Conservation (phyloP, 1,284 basidiomycete genomes). For the Phenoliferia sp. region DNA sequence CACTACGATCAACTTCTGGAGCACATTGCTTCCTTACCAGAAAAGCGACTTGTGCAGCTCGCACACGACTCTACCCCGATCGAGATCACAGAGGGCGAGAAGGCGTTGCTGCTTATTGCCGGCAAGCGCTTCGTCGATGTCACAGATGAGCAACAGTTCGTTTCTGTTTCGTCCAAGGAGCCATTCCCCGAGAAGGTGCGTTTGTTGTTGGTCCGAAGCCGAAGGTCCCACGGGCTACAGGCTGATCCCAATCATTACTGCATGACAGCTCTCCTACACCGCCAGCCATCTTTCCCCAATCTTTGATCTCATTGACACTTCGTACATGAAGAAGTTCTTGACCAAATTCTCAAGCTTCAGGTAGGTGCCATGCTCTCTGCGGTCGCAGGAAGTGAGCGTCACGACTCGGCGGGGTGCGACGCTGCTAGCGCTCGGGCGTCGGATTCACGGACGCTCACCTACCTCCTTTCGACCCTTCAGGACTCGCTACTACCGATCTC, state of each 20-base stretch:
- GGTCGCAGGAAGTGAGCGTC: too few relatives aligned
- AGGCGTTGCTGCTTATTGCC: conserved; percentile 33
- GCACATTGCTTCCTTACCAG: conserved; percentile 30
- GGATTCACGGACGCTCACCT: background rate
- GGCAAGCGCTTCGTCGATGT: conserved; percentile 36
- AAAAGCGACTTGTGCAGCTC: conserved; percentile 15
- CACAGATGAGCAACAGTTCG: conserved; percentile 24
- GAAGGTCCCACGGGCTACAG: background rate
- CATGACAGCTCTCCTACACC: conserved; percentile 19
- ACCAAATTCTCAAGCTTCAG: conserved; percentile 39
- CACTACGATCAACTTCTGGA: conserved; percentile 15
- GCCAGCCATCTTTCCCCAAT: conserved; percentile 28
- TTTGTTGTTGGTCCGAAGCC: background rate
- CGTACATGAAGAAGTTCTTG: conserved; percentile 50
- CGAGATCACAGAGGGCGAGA: conserved; percentile 37
- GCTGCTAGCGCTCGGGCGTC: background rate
- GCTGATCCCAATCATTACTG: conserved; percentile 7
- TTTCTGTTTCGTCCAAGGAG: conserved; percentile 2
- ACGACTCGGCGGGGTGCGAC: too few relatives aligned
- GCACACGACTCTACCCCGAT: conserved; percentile 14
- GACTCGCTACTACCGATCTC: conserved; percentile 45
- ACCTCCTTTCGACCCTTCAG: conserved; percentile 31
- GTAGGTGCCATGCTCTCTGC: background rate
- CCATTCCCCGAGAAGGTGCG: background rate
- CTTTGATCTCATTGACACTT: conserved; percentile 56